Evolutionary conservation across 1,284 basidiomycete species (phyloP), one percentile per base, ranked within the genome.

Genomic region (Dichomitus squalens): DNA sequence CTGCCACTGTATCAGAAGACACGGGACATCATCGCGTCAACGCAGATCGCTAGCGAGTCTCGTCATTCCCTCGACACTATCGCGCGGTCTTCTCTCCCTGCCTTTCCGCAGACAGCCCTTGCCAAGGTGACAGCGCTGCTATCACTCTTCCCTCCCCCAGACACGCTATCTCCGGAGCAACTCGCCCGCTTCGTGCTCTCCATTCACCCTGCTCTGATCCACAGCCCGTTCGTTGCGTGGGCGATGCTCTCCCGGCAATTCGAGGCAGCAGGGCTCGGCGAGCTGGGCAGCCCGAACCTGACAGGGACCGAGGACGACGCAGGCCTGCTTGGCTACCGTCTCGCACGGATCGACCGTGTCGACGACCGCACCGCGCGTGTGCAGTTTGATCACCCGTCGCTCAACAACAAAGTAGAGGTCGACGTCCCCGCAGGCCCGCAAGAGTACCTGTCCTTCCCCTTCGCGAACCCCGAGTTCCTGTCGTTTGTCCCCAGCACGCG

Each of bases 41-140:
- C 83, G 0, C 85, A 88, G 66, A 80, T 81, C 58, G 84, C 85
- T 0, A 83, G 77, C 65, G 85, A 86, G 68, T 73, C 81, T 0
- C 75, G 79, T 14, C 74, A 81, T 59, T 72, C 79, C 0, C 73
- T 87, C 7, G 80, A 84, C 52, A 70, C 75, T 0, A 72, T 84
- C 18, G 81, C 81, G 4, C 79, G 76, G 60, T 79, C 80, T 2
- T 70, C 79, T 0, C 71, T 87, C 6, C 80, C 82, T 0, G 77
- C 83, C 0, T 88, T 88, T 64, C 85, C 86, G 0, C 85, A 87
- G 66, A 87, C 85, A 0, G 79, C 85, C 0, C 69, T 87, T 1
- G 69, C 70, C 9, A 87, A 86, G 64, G 75, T 86, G 5, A 67
- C 71, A 3, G 66, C 68, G 2, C 72, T 88, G 0, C 58, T 80